phyloP scores from a whole-genome alignment of 2,329 filamentous ascomycete genomes.

The Fusarium luffae region DNA sequence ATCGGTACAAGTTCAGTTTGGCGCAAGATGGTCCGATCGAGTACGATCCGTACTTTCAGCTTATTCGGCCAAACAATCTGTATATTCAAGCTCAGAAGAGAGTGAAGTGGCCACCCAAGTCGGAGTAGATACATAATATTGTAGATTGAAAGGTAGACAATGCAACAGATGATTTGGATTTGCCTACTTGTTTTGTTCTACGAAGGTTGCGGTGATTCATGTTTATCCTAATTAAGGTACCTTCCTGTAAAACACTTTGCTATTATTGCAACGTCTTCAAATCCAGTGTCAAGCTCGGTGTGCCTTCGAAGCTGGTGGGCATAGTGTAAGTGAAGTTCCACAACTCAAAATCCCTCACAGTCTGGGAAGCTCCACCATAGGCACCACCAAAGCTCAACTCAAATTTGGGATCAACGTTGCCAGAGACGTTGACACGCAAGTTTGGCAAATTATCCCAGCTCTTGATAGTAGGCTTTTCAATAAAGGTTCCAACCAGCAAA shows the following conservation, averaged over 20 bases:
- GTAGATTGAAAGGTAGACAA: not conserved
- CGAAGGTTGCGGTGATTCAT: too few species aligned
- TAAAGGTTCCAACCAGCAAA: conserved; percentile 61
- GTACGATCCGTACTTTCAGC: conserved; percentile 69
- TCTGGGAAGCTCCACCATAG: conserved; percentile 15
- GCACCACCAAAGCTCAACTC: conserved; percentile 55
- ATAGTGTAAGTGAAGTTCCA: conserved; percentile 60
- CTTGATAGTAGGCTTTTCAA: conserved; percentile 55
- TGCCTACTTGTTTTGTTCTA: too few species aligned
- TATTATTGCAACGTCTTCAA: conserved; percentile 2
- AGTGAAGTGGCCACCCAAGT: conserved; percentile 18
- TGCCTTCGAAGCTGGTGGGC: conserved; percentile 44
- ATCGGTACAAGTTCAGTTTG: conserved; percentile 64
- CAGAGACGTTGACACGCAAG: conserved; percentile 57
- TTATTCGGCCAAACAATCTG: conserved; percentile 66
- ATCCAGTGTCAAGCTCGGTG: conserved; percentile 8
- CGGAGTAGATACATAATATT: not conserved
- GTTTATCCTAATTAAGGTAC: too few species aligned
- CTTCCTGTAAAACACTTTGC: too few species aligned
- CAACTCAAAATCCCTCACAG: conserved; percentile 56
- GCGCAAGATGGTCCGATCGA: conserved; percentile 62
- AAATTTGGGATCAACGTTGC: conserved; percentile 56
- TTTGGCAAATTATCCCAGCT: conserved; percentile 62
- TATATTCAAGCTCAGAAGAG: conserved; percentile 60
- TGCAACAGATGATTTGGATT: not conserved